phyloP scores from a whole-genome alignment of 495 filamentous ascomycete species.

The Podospora fimiseda region DNA sequence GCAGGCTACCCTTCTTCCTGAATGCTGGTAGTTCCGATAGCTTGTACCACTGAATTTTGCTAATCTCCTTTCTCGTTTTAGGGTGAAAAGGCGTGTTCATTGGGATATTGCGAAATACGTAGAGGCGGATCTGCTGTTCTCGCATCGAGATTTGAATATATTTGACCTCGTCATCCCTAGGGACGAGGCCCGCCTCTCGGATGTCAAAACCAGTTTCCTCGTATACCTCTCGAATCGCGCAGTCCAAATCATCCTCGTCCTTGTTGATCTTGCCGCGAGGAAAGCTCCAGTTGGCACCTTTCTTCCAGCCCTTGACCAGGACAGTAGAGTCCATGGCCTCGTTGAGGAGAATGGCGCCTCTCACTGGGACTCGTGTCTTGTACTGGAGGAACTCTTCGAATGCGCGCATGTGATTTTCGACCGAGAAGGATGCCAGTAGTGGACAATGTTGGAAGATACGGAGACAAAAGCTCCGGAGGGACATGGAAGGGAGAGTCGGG shows the following conservation, averaged over 20 bases:
- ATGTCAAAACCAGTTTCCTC: slow-evolving; percentile 94
- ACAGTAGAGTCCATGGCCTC: slow-evolving; percentile 84
- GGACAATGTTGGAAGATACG: slow-evolving; percentile 92
- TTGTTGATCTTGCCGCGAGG: slow-evolving; percentile 96
- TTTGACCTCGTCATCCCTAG: slow-evolving; percentile 61
- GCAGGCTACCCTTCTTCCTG: slow-evolving; percentile 56
- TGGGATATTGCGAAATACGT: slow-evolving; percentile 80
- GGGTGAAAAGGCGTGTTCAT: slow-evolving; percentile 83
- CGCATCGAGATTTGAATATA: slow-evolving; percentile 81
- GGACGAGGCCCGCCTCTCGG: slow-evolving; percentile 61
- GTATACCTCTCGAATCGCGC: slow-evolving; percentile 86
- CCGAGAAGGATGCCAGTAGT: slow-evolving; percentile 70
- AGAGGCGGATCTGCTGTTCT: slow-evolving; percentile 87
- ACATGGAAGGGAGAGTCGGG: slow-evolving; percentile 74
- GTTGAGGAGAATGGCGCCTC: slow-evolving; percentile 89
- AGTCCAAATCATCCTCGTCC: slow-evolving; percentile 85
- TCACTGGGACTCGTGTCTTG: slow-evolving; percentile 87
- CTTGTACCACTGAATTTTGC: slow-evolving; percentile 88
- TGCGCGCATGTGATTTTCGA: slow-evolving; percentile 67
- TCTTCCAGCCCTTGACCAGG: slow-evolving; percentile 96
- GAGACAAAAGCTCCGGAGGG: slow-evolving; percentile 72
- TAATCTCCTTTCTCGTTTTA: slow-evolving; percentile 92
- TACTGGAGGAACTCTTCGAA: slow-evolving; percentile 88
- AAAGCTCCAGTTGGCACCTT: slow-evolving; percentile 92
- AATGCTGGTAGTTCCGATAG: slow-evolving; percentile 80